Conservation (phyloP, 352 stramenopile species). For the Globisporangium orthogonon region DNA sequence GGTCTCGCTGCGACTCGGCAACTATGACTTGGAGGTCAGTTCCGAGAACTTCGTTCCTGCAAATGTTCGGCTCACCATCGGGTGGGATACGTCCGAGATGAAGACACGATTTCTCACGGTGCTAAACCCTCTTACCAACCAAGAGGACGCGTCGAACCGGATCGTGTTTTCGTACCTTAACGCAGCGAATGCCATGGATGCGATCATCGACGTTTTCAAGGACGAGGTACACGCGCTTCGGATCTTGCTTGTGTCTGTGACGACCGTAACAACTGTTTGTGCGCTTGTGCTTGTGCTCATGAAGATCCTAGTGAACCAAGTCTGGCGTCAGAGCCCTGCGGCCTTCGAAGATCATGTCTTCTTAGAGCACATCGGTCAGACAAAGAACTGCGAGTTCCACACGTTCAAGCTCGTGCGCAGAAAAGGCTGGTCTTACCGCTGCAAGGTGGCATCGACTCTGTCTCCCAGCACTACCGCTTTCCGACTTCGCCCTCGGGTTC, state of each 20-base stretch:
- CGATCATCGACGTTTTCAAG: constrained; percentile 38
- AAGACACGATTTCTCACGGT: constrained; percentile 27
- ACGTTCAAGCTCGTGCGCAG: constrained; percentile 24
- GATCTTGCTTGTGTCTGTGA: not conserved
- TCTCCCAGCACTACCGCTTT: constrained; percentile 12
- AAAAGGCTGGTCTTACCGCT: constrained; percentile 26
- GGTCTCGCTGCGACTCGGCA: constrained; percentile 40
- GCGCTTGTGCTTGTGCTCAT: not conserved
- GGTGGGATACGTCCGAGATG: constrained; percentile 24
- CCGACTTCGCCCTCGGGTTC: constrained; percentile 26
- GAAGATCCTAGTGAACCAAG: constrained; percentile 8
- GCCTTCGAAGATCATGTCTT: constrained; percentile 15
- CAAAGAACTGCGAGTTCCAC: constrained; percentile 33
- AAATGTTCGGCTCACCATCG: constrained; percentile 20
- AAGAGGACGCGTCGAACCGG: constrained; percentile 17
- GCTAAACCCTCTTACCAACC: constrained; percentile 24
- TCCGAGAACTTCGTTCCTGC: constrained; percentile 19
- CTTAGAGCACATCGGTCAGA: constrained; percentile 19
- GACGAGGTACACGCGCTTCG: constrained; percentile 16
- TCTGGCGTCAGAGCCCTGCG: constrained; percentile 14
- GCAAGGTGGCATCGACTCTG: constrained; percentile 27
- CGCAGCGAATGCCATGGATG: constrained; percentile 24
- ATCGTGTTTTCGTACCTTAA: constrained; percentile 49
- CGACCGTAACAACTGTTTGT: too few relatives aligned
- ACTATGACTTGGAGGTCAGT: constrained; percentile 27